Evolutionary conservation across 116 monocot species (phyloP).

Genomic region (Trichopus zeylanicus): DNA sequence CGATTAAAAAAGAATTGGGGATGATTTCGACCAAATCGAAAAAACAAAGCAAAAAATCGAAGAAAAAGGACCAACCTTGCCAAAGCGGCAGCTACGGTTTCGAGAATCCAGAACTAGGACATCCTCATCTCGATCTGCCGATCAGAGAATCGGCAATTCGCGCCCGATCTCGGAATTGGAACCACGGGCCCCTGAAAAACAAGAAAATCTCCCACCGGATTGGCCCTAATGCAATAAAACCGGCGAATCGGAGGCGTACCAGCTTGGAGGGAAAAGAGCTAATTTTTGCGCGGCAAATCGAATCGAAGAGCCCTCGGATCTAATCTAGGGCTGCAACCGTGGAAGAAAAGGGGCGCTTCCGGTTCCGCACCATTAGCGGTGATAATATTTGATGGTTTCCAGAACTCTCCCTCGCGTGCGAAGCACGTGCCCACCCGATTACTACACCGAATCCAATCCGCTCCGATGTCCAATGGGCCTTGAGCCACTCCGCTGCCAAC

Average conservation of each 20-base stretch:
- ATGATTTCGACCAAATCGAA: no score
- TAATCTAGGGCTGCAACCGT: background rate
- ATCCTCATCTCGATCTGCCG: background rate
- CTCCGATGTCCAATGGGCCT: no score
- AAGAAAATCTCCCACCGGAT: background rate
- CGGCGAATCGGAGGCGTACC: background rate
- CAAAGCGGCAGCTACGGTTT: background rate
- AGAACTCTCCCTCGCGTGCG: no score
- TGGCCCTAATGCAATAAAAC: background rate
- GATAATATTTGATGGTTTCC: no score
- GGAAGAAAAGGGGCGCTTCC: no score
- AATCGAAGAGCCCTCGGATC: background rate
- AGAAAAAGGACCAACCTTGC: background rate
- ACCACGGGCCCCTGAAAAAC: background rate
- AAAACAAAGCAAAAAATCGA: background rate
- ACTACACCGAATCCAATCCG: no score
- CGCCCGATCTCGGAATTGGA: background rate
- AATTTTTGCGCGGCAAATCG: background rate
- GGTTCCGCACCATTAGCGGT: no score
- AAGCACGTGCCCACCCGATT: no score
- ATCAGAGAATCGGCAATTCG: background rate
- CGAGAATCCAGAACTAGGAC: background rate
- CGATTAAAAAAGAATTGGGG: no score
- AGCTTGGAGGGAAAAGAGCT: background rate
- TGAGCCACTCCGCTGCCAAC: no score